Evolutionary conservation across 2,329 filamentous ascomycete genomes (phyloP).

Genomic region (Zopfia rhizophila): DNA sequence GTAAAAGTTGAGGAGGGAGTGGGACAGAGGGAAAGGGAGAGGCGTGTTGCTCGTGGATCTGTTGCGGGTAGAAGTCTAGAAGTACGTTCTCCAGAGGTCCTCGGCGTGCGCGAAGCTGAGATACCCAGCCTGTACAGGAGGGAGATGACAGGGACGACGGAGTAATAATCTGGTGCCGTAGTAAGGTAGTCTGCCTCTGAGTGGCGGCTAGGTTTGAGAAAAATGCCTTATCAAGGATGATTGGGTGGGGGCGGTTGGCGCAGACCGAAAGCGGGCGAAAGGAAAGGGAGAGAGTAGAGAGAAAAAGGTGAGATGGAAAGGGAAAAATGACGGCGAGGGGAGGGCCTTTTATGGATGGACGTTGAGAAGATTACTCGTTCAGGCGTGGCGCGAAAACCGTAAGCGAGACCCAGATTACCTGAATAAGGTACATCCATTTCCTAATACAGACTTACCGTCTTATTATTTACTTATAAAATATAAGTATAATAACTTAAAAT

Average conservation of each 20-base stretch:
- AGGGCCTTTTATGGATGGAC: slow-evolving; percentile 22
- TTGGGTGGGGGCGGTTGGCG: slow-evolving; percentile 12
- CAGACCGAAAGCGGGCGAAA: slow-evolving; percentile 9
- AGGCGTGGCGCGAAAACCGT: slow-evolving; percentile 17
- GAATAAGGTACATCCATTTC: slow-evolving; percentile 21
- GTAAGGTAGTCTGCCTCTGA: no score
- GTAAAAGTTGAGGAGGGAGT: slow-evolving; percentile 13
- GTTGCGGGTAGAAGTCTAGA: slow-evolving; percentile 15
- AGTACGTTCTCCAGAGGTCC: slow-evolving; percentile 5
- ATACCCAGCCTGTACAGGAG: slow-evolving; percentile 10
- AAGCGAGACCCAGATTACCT: slow-evolving; percentile 19
- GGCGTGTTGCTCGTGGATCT: slow-evolving; percentile 9
- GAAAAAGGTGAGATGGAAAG: slow-evolving; percentile 17
- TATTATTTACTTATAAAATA: slow-evolving; percentile 18
- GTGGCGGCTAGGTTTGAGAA: slow-evolving; percentile 14
- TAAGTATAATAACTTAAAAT: neutral
- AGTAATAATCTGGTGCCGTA: no score
- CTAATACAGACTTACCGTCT: slow-evolving; percentile 21
- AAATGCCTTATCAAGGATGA: slow-evolving; percentile 23
- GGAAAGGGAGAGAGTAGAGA: slow-evolving; percentile 24
- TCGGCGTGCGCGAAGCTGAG: slow-evolving; percentile 11
- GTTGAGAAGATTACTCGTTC: slow-evolving; percentile 20
- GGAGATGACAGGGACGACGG: slow-evolving; percentile 17
- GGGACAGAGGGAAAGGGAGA: slow-evolving; percentile 14
- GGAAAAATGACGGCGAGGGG: slow-evolving; percentile 19